These are phyloP conservation scores for Phytophthora idaei DNA, from an alignment of 352 stramenopile genomes.

Conservation along the genomic window DNA sequence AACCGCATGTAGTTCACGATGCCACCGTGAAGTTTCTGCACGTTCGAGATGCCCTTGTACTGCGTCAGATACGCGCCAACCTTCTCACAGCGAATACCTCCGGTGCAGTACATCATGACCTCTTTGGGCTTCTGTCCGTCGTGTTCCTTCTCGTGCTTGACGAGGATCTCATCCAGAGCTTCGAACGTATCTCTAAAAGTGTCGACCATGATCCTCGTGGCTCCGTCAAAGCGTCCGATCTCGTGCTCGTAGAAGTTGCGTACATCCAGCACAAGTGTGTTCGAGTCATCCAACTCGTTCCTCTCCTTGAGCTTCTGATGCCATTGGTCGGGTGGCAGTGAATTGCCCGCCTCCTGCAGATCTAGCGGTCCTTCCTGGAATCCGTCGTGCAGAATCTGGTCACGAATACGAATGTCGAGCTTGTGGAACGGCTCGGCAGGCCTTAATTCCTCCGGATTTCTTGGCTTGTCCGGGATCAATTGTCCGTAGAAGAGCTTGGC, in stretches of 20 bases:
- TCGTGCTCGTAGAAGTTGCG: constrained; percentile 69
- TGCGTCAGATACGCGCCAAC: constrained; percentile 63
- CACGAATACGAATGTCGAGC: constrained; percentile 90
- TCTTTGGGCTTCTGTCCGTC: constrained; percentile 42
- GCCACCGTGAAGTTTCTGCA: constrained; percentile 61
- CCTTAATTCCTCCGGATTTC: too few relatives aligned
- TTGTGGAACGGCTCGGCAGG: constrained; percentile 54
- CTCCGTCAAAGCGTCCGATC: constrained; percentile 56
- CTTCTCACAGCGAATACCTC: constrained; percentile 69
- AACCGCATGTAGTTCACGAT: constrained; percentile 69
- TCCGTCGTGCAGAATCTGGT: constrained; percentile 92
- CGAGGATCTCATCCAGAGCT: constrained; percentile 52
- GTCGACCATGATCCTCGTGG: constrained; percentile 61
- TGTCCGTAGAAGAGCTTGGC: constrained; percentile 31
- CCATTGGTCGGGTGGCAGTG: constrained; percentile 33
- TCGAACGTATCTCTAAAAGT: constrained; percentile 65
- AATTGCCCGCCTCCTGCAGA: constrained; percentile 20
- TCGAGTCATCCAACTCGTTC: constrained; percentile 31
- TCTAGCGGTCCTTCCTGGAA: constrained; percentile 38
- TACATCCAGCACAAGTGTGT: constrained; percentile 50
- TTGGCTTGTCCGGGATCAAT: constrained; percentile 2
- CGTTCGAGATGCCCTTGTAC: constrained; percentile 56
- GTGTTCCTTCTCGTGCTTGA: constrained; percentile 36
- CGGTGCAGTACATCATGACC: constrained; percentile 72
- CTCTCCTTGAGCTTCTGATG: constrained; percentile 42